Evolutionary conservation across 352 stramenopile genomes (phyloP).

Genomic region (Globisporangium nagaii): DNA sequence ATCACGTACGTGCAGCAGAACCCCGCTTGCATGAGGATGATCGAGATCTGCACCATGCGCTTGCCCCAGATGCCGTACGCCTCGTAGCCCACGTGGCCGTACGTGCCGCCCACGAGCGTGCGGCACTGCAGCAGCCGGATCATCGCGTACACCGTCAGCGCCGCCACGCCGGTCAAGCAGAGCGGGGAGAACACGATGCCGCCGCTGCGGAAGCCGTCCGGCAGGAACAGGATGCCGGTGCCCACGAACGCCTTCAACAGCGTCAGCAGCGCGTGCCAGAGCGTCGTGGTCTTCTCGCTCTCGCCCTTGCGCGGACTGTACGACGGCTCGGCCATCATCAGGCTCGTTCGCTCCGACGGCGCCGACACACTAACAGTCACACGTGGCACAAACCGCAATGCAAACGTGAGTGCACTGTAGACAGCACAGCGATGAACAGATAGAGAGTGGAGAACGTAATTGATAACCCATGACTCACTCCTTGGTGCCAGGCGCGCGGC

Average conservation of each 20-base stretch:
- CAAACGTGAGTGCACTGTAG: neutral
- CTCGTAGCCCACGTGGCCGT: conserved; percentile 63
- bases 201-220: conserved; percentile 66
- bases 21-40: conserved; percentile 79
- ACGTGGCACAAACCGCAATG: neutral
- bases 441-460: neutral
- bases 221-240: conserved; percentile 75
- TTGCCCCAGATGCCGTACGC: conserved; percentile 64
- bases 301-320: conserved; percentile 21
- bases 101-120: conserved; percentile 62
- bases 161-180: conserved; percentile 54
- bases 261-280: conserved; percentile 74
- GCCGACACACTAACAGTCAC: conserved; percentile 13
- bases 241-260: conserved; percentile 81
- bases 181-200: conserved; percentile 72
- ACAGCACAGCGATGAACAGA: neutral
- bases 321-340: conserved; percentile 22
- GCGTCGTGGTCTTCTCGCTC: conserved; percentile 64
- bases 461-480: neutral
- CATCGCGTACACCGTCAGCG: conserved; percentile 72
- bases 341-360: conserved; percentile 26
- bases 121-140: conserved; percentile 69
- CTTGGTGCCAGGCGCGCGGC: conserved; percentile 8
- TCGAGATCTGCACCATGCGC: conserved; percentile 74
- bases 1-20: conserved; percentile 86